These are phyloP conservation scores for Penicillium pulvis DNA, from an alignment of 495 filamentous ascomycete genomes.

Conservation along the genomic window DNA sequence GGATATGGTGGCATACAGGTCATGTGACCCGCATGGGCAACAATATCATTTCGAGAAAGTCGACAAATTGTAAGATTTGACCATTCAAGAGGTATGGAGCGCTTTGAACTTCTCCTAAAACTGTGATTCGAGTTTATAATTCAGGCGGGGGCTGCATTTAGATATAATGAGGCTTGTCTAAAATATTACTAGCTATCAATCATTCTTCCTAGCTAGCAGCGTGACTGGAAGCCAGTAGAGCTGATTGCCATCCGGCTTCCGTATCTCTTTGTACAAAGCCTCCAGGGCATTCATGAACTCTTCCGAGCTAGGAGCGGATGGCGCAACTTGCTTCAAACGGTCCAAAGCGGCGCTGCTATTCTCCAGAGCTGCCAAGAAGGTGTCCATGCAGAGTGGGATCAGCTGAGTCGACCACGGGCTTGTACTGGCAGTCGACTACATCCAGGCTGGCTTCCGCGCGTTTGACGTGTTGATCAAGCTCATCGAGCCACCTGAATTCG, in stretches of 20 bases:
- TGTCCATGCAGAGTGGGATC: not conserved
- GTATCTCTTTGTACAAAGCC: not conserved
- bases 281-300: not conserved
- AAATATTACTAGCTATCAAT: not conserved
- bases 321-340: not conserved
- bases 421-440: not conserved
- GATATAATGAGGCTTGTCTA: too few species aligned
- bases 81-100: too few species aligned
- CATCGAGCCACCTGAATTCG: not conserved
- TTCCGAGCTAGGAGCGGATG: not conserved
- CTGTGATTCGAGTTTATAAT: too few species aligned
- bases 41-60: too few species aligned
- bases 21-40: too few species aligned
- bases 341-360: not conserved
- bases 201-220: not conserved
- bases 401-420: not conserved
- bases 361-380: not conserved
- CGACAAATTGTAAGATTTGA: too few species aligned
- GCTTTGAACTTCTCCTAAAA: too few species aligned
- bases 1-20: too few species aligned
- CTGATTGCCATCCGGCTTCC: not conserved
- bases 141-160: too few species aligned
- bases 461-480: conserved; percentile 1
- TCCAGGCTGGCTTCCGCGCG: not conserved
- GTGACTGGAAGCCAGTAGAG: conserved; percentile 2